phyloP scores from a whole-genome alignment of 2,329 filamentous ascomycete genomes.

The Pestalotiopsis sp. region DNA sequence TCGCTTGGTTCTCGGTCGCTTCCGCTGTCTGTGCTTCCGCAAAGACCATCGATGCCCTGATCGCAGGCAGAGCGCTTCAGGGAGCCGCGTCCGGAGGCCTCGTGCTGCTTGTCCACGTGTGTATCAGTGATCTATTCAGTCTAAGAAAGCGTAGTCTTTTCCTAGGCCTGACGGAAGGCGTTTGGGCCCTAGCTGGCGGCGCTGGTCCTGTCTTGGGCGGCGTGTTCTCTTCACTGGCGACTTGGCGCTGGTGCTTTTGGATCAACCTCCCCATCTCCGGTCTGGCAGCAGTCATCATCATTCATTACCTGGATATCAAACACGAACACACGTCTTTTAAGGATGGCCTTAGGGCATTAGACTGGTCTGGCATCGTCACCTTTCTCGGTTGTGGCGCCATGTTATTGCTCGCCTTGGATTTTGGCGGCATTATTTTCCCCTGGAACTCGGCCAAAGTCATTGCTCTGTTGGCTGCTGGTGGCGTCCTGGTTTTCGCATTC shows the following conservation, averaged over 20 bases:
- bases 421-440: slow-evolving; percentile 1
- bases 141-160: slow-evolving; percentile 23
- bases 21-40: slow-evolving; percentile 36
- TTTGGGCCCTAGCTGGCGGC: slow-evolving; percentile 45
- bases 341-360: slow-evolving; percentile 4
- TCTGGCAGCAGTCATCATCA: not conserved
- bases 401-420: slow-evolving; percentile 6
- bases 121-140: slow-evolving; percentile 38
- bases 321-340: not conserved
- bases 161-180: slow-evolving; percentile 40
- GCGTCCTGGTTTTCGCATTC: not conserved
- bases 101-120: slow-evolving; percentile 37
- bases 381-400: slow-evolving; percentile 1
- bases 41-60: slow-evolving; percentile 37
- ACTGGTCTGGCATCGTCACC: not conserved
- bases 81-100: slow-evolving; percentile 37
- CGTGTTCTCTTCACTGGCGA: slow-evolving; percentile 19
- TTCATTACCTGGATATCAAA: slow-evolving; percentile 4
- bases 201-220: slow-evolving; percentile 24
- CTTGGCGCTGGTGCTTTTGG: slow-evolving; percentile 28
- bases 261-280: slow-evolving; percentile 9
- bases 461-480: not conserved
- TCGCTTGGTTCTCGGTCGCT: slow-evolving; percentile 33
- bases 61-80: slow-evolving; percentile 33
- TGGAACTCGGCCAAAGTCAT: slow-evolving; percentile 10